Base-by-base conservation (phyloP, 2,329 filamentous ascomycete species). In the Calonectria multiphialidica region DNA sequence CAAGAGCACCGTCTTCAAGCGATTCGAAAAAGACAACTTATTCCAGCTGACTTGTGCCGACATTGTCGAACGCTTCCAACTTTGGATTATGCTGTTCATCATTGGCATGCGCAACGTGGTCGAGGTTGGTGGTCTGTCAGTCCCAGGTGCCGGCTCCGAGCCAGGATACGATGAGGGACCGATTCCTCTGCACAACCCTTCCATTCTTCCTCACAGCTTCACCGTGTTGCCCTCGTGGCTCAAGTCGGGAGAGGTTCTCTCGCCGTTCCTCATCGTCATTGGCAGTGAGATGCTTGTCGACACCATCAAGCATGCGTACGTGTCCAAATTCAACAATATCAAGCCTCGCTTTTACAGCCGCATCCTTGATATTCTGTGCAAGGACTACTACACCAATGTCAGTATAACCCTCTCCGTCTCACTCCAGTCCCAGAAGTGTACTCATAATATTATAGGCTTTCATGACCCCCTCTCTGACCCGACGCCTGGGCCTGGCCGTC, bases 271-370 rank as follows among this genome's bases (percentile, higher is more conserved):
- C 15, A 92, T 99, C 9, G 97, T 99, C 0, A 90, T 99, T 8
- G 96, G 96, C 1, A 98, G 95, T 74, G 97, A 99, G 84, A 98
- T 98, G 93, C 86, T 98, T 10, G 97, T 99, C 2, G 97, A 99
- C 84, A 96, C 94, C 90, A 90, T 98, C 82, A 99, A 99, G 83
- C 97, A 99, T 81, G 95, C 95, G 25, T 99, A 98, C 82, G 97
- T 99, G 82, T 96, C 93, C 81, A 99, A 99, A 82, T 99, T 99
- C 87, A 99, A 99, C 87, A 98, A 98, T 78, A 95, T 96, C 77
- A 96, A 97, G 75, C 97, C 97, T 3, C 91, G 90, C 8, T 94
- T 99, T 68, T 99, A 99, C 82, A 90, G 92, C 65, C 92, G 95
- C 28, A 98, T 97, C 81, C 89, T 98, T 18, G 97, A 99, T 80